Percentiles rank a stretch among this genome's conserved stretches.
Evolutionary conservation across 768 basidiomycete genomes (phyloP).

Genomic region (Leucocoprinus birnbaumii): DNA sequence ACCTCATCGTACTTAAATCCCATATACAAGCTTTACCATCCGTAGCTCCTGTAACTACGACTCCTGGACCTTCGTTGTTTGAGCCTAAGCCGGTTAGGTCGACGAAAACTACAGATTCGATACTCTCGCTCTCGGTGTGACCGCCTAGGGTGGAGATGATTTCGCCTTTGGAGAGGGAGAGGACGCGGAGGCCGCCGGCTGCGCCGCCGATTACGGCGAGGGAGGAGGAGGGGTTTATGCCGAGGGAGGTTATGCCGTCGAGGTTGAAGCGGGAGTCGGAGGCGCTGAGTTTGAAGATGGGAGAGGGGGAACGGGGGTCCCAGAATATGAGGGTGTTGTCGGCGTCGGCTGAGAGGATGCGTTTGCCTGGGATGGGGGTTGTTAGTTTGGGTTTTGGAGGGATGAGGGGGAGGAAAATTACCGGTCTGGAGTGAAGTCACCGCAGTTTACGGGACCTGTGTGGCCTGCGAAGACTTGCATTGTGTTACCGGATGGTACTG

Average conservation of each 20-base stretch:
- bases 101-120: slow-evolving; percentile 84
- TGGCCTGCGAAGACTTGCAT: slow-evolving; percentile 98
- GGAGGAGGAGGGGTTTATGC: slow-evolving; percentile 81
- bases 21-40: slow-evolving; percentile 94
- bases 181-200: slow-evolving; percentile 79
- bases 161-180: slow-evolving; percentile 86
- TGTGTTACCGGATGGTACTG: slow-evolving; percentile 93
- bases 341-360: slow-evolving; percentile 82
- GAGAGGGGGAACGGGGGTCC: slow-evolving; percentile 81
- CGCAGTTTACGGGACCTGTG: slow-evolving; percentile 77
- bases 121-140: slow-evolving; percentile 83
- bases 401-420: slow-evolving; percentile 9
- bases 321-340: slow-evolving; percentile 84
- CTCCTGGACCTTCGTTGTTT: slow-evolving; percentile 42
- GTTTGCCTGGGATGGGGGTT: slow-evolving; percentile 58
- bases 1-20: slow-evolving; percentile 86
- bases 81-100: slow-evolving; percentile 58
- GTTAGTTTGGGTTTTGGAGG: slow-evolving; percentile 5
- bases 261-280: slow-evolving; percentile 73
- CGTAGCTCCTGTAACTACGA: slow-evolving; percentile 84
- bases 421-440: slow-evolving; percentile 92
- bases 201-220: slow-evolving; percentile 90
- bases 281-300: slow-evolving; percentile 77
- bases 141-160: slow-evolving; percentile 76
- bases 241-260: slow-evolving; percentile 84